A percentile compares a stretch with the other conserved stretches of the same genome.
phyloP scores from a whole-genome alignment of 371 early-diverging fungal genomes.

The Mortierella sp. region DNA sequence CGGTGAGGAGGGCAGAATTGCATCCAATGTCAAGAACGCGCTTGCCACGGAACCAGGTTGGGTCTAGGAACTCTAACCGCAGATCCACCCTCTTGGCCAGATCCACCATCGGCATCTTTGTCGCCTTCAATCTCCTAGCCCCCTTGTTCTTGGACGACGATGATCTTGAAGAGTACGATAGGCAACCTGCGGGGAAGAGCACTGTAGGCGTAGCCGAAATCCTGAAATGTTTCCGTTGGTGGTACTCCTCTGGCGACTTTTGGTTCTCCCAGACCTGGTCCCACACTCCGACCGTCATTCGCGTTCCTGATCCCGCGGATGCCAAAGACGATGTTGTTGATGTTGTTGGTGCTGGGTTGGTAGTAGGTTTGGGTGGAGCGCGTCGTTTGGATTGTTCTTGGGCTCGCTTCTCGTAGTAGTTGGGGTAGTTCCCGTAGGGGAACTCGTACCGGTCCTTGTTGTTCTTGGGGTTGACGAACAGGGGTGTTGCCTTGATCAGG shows the following conservation, averaged over 20 bases:
- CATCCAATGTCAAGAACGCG: slow-evolving; percentile 89
- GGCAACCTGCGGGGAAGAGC: slow-evolving; percentile 9
- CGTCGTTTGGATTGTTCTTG: slow-evolving; percentile 23
- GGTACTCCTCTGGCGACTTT: not conserved
- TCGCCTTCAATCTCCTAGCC: not conserved
- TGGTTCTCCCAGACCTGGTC: not conserved
- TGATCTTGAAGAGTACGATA: not conserved
- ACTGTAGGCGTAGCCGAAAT: slow-evolving; percentile 5
- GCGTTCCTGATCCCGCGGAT: not conserved
- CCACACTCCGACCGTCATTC: not conserved
- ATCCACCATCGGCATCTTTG: slow-evolving; percentile 13
- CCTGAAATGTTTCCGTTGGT: not conserved
- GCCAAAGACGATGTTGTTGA: not conserved
- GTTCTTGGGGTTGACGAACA: slow-evolving; percentile 18
- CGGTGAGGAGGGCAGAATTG: slow-evolving; percentile 81
- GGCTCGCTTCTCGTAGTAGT: slow-evolving; percentile 38
- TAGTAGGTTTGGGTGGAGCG: too few species aligned
- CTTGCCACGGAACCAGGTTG: slow-evolving; percentile 67
- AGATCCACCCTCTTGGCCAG: slow-evolving; percentile 66
- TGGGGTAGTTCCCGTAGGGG: slow-evolving; percentile 53
- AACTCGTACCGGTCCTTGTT: slow-evolving; percentile 16
- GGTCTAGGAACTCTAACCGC: slow-evolving; percentile 70
- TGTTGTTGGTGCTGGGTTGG: not conserved
- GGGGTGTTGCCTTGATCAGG: slow-evolving; percentile 17
- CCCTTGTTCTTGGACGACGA: not conserved